Conservation (phyloP, 805 yeast species). For the Candida quercuum region DNA sequence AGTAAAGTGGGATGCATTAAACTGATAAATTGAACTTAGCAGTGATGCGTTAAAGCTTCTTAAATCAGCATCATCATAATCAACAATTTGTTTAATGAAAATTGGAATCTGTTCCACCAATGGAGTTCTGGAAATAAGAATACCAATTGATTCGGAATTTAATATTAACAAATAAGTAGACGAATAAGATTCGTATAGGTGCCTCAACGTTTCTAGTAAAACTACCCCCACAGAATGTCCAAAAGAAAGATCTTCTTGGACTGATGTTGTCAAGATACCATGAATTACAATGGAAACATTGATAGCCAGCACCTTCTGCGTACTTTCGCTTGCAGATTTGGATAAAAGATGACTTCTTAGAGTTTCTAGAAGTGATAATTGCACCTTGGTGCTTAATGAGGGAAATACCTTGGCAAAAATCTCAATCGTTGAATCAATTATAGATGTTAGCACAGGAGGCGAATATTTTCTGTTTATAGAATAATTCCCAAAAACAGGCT, state of each 20-base stretch:
- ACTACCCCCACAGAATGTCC: conserved; percentile 36
- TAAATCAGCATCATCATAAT: conserved; percentile 55
- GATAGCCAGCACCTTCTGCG: conserved; percentile 45
- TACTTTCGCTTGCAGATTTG: conserved; percentile 27
- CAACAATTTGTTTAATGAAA: conserved; percentile 61
- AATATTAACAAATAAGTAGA: conserved; percentile 33
- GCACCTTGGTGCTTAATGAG: conserved; percentile 67
- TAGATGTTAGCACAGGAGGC: conserved; percentile 42
- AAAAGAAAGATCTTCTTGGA: conserved; percentile 19
- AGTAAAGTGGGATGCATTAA: conserved; percentile 35
- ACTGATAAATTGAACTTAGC: conserved; percentile 41
- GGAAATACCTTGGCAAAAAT: conserved; percentile 71
- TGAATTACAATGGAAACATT: conserved; percentile 64
- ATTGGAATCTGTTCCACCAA: conserved; percentile 41
- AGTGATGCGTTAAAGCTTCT: conserved; percentile 55
- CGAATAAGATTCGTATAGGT: conserved; percentile 13
- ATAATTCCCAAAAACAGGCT: conserved; percentile 24
- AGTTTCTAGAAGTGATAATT: conserved; percentile 81
- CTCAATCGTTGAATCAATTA: conserved; percentile 76
- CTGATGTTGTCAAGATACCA: conserved; percentile 32
- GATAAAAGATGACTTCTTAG: conserved; percentile 52
- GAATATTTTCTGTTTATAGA: conserved; percentile 30
- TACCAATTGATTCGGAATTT: conserved; percentile 56
- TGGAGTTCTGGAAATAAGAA: conserved; percentile 35
- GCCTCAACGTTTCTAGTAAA: conserved; percentile 45